These are phyloP conservation scores for Penicillium sp. DNA, from an alignment of 2,329 filamentous ascomycete genomes.

Conservation along the genomic window DNA sequence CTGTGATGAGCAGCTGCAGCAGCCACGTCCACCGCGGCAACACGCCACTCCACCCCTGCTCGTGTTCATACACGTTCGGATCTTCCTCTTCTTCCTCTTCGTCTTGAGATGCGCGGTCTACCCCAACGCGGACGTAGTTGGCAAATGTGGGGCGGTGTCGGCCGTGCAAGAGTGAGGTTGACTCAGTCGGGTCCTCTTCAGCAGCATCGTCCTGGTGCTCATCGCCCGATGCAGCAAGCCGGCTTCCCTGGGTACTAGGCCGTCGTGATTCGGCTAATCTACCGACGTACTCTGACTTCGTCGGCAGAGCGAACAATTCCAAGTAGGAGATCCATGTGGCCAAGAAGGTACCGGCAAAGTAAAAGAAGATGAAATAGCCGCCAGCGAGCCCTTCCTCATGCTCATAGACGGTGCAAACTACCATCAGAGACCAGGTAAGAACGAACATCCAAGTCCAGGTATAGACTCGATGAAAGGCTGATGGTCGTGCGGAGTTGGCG, in stretches of 20 bases:
- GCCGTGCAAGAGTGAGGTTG: conserved; percentile 55
- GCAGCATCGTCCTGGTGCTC: conserved; percentile 31
- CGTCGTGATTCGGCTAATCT: conserved; percentile 46
- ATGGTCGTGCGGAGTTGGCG: conserved; percentile 76
- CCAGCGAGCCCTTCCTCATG: conserved; percentile 69
- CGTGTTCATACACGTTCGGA: conserved; percentile 58
- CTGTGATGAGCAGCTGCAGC: conserved; percentile 76
- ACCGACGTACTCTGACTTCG: conserved; percentile 66
- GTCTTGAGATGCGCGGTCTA: conserved; percentile 26
- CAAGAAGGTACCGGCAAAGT: conserved; percentile 71
- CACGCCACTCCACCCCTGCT: conserved; percentile 80
- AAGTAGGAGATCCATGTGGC: conserved; percentile 71
- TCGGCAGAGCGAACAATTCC: conserved; percentile 74
- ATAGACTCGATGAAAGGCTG: conserved; percentile 80
- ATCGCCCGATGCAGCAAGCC: conserved; percentile 43
- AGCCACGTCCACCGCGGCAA: conserved; percentile 85
- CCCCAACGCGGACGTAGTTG: conserved; percentile 46
- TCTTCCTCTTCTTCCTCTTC: conserved; percentile 27
- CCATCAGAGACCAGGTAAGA: conserved; percentile 68
- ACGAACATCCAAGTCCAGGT: conserved; percentile 79
- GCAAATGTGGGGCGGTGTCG: conserved; percentile 54
- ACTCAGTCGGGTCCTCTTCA: conserved; percentile 49
- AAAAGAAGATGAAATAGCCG: conserved; percentile 78
- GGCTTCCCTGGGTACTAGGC: conserved; percentile 37
- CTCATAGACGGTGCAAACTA: conserved; percentile 71